These are phyloP conservation scores for Zygoascus meyerae DNA, from an alignment of 1,139 yeast species.

Conservation along the genomic window DNA sequence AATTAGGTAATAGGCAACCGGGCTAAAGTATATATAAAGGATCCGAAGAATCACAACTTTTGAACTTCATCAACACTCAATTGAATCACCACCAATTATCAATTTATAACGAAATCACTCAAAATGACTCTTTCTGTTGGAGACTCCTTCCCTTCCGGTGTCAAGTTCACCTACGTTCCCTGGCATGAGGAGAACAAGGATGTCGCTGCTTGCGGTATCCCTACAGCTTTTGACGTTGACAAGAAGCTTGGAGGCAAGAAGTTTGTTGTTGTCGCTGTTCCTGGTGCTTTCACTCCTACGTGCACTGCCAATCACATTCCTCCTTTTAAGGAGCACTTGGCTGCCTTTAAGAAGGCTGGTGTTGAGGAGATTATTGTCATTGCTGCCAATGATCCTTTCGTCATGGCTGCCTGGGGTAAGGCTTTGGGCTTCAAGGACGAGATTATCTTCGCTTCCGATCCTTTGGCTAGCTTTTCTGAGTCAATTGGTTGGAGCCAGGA, in stretches of 20 bases:
- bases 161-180: constrained; percentile 54
- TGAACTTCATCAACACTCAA: not conserved
- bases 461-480: constrained; percentile 56
- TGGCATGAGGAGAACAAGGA: constrained; percentile 41
- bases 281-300: constrained; percentile 91
- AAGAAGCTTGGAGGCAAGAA: constrained; percentile 46
- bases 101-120: not conserved
- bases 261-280: constrained; percentile 71
- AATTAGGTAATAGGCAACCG: no score
- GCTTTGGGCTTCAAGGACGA: constrained; percentile 50
- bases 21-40: no score
- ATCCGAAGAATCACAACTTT: not conserved
- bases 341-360: constrained; percentile 58
- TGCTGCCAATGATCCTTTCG: constrained; percentile 81
- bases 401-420: constrained; percentile 74
- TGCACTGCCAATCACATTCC: constrained; percentile 83
- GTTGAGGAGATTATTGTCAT: constrained; percentile 66
- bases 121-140: constrained; percentile 19
- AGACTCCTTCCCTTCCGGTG: constrained; percentile 46
- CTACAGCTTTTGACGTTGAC: constrained; percentile 46
- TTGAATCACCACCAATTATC: not conserved
- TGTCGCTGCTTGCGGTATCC: constrained; percentile 50
- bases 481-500: constrained; percentile 57
- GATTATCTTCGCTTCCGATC: constrained; percentile 64
- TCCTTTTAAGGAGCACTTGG: constrained; percentile 50